Evolutionary conservation across 257 asterid species (phyloP).

Genomic region (Plantago major): DNA sequence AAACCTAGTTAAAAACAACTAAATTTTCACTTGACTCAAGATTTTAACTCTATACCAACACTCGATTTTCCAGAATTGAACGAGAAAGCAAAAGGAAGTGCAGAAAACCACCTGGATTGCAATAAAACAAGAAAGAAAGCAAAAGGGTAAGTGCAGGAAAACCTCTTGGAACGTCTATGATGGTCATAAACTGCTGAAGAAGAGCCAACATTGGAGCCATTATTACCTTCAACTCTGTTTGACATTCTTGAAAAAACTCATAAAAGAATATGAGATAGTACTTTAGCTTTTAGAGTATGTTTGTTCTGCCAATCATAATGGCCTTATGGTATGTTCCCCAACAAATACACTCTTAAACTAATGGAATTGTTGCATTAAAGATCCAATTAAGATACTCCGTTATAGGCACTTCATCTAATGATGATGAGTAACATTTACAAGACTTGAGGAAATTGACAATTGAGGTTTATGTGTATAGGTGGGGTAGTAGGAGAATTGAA

Average conservation of each 20-base stretch:
- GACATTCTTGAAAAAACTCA: conserved; percentile 15
- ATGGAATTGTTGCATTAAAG: background rate
- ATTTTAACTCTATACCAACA: too few relatives aligned
- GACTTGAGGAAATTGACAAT: background rate
- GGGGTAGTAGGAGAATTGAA: background rate
- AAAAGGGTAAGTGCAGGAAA: background rate
- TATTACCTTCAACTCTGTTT: conserved; percentile 27
- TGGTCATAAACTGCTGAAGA: conserved; percentile 30
- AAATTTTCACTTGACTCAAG: too few relatives aligned
- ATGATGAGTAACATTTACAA: too few relatives aligned
- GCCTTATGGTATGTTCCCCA: background rate
- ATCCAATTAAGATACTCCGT: too few relatives aligned
- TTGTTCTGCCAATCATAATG: conserved; percentile 8
- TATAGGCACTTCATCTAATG: too few relatives aligned
- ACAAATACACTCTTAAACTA: background rate
- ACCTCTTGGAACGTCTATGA: conserved; percentile 54
- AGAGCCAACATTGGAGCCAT: conserved; percentile 17
- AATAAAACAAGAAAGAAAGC: background rate
- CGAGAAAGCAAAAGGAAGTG: too few relatives aligned
- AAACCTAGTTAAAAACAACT: background rate
- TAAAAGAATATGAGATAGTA: too few relatives aligned
- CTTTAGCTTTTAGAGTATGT: conserved; percentile 5
- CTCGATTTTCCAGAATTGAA: too few relatives aligned
- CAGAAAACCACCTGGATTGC: too few relatives aligned
- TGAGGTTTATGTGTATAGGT: background rate